Evolutionary conservation across 2,329 filamentous ascomycete species (phyloP).

Genomic region (Apiospora marii): DNA sequence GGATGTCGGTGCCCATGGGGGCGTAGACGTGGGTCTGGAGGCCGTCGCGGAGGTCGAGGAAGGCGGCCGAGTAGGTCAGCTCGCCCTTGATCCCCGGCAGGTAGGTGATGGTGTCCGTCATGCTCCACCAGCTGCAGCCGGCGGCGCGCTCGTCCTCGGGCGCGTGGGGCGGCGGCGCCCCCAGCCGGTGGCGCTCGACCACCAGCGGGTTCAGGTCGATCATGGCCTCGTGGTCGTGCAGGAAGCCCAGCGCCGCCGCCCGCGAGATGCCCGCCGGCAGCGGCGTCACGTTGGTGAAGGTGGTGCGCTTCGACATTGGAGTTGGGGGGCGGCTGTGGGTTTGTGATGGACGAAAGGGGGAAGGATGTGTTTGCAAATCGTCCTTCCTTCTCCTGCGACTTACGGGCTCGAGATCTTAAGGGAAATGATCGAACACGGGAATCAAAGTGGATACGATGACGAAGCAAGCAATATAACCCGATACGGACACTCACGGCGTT

Average conservation of each 20-base stretch:
- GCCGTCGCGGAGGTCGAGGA: constrained; percentile 76
- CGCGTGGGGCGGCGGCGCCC: constrained; percentile 69
- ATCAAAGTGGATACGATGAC: neutral
- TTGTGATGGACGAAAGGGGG: neutral
- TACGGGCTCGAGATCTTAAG: neutral
- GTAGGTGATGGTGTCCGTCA: constrained; percentile 80
- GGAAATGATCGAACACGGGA: neutral
- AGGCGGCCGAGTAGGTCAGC: constrained; percentile 81
- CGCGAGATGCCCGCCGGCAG: constrained; percentile 74
- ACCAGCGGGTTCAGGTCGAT: constrained; percentile 89
- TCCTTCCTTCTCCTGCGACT: neutral
- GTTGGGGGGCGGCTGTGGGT: neutral
- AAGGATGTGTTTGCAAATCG: neutral
- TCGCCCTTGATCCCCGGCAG: constrained; percentile 74
- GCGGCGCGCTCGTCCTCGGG: constrained; percentile 70
- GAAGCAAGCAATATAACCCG: neutral
- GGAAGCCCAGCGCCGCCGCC: constrained; percentile 74
- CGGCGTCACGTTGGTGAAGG: constrained; percentile 82
- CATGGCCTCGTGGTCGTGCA: constrained; percentile 83
- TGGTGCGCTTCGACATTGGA: constrained; percentile 72
- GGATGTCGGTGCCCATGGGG: constrained; percentile 81
- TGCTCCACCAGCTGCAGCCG: constrained; percentile 75
- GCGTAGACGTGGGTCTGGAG: constrained; percentile 86
- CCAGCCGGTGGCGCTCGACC: constrained; percentile 72
- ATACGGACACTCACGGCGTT: neutral